Percentiles rank a stretch among this genome's conserved stretches.
Conservation (phyloP, 257 asterid genomes). For the Nicotiana noctiflora region DNA sequence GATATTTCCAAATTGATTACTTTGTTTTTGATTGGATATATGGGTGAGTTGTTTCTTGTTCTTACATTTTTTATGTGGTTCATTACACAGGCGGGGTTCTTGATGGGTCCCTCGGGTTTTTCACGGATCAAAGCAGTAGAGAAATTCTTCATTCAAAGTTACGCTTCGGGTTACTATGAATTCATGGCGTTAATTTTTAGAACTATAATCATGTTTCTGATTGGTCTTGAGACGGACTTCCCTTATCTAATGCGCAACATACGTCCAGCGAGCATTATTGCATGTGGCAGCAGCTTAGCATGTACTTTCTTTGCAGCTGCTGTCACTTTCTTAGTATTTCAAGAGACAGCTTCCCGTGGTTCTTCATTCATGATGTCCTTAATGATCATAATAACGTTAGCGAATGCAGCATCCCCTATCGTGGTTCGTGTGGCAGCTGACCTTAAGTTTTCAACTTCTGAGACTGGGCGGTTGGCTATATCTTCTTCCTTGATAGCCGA, state of each 20-base stretch:
- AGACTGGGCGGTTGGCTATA: conserved; percentile 74
- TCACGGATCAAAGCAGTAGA: conserved; percentile 43
- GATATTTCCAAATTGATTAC: not conserved
- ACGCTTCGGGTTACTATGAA: conserved; percentile 67
- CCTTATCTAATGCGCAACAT: conserved; percentile 68
- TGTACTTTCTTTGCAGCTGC: conserved; percentile 75
- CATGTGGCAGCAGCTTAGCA: conserved; percentile 49
- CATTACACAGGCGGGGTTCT: conserved; percentile 76
- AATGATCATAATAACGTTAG: conserved; percentile 49
- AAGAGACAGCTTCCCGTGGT: conserved; percentile 52
- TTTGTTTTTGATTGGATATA: not conserved
- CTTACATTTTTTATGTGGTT: conserved; percentile 2
- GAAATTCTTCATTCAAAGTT: conserved; percentile 50
- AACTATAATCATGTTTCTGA: conserved; percentile 82
- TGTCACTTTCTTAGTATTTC: conserved; percentile 52
- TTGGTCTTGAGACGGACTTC: conserved; percentile 85
- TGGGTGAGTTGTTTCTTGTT: not conserved
- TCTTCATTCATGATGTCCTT: conserved; percentile 45
- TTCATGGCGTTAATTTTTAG: conserved; percentile 68
- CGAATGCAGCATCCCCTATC: conserved; percentile 83
- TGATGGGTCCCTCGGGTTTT: conserved; percentile 85
- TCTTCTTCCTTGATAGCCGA: conserved; percentile 74
- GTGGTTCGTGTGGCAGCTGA: conserved; percentile 79
- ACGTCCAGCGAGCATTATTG: conserved; percentile 54
- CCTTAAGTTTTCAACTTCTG: conserved; percentile 71